Percentiles rank a stretch among this genome's conserved stretches.
Evolutionary conservation across 306 rosid species (phyloP).

Genomic region (Cucumis cinereus): DNA sequence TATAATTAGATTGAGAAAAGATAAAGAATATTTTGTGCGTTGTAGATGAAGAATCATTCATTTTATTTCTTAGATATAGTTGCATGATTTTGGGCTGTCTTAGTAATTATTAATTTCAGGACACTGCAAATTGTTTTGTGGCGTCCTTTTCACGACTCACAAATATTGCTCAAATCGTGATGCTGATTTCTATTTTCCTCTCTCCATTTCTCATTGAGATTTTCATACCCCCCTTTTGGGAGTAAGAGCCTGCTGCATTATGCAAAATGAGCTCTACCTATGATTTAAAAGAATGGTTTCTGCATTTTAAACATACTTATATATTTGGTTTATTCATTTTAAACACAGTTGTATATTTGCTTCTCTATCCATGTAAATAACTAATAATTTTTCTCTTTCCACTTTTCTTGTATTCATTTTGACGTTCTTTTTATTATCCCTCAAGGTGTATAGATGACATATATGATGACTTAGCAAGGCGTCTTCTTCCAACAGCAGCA

Average conservation of each 20-base stretch:
- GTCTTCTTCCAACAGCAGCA: conserved; percentile 39
- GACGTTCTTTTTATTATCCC: conserved; percentile 8
- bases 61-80: not conserved
- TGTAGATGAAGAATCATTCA: not conserved
- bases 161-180: not conserved
- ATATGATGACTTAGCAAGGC: conserved; percentile 59
- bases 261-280: not conserved
- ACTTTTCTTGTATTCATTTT: not conserved
- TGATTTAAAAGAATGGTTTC: not conserved
- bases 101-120: not conserved
- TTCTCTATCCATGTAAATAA: not conserved
- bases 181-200: not conserved
- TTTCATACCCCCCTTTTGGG: not conserved
- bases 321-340: not conserved
- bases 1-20: not conserved
- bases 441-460: conserved; percentile 51
- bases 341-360: not conserved
- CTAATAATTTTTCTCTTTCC: not conserved
- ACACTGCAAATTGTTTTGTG: not conserved
- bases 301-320: not conserved
- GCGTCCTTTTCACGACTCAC: not conserved
- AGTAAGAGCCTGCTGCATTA: not conserved
- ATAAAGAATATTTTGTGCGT: not conserved
- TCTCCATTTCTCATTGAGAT: not conserved
- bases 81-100: not conserved